A percentile compares a stretch with the other conserved stretches of the same genome.
Conservation (phyloP, 257 asterid genomes). For the Nicotiana tomentosiformis region DNA sequence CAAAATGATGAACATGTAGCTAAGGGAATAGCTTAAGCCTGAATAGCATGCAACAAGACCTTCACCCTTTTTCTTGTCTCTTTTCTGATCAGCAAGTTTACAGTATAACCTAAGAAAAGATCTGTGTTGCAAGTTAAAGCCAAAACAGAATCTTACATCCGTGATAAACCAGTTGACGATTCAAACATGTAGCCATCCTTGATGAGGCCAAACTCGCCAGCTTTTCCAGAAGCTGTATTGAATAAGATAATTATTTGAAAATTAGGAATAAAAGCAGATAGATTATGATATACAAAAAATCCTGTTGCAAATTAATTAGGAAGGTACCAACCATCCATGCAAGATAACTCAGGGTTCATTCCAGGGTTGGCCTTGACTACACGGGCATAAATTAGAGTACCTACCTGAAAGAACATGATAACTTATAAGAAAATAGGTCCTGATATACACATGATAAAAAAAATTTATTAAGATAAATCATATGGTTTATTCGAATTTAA, state of each 20-base stretch:
- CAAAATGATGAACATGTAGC: neutral
- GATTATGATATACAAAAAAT: neutral
- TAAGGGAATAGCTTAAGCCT: neutral
- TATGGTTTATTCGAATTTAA: neutral
- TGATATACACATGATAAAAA: neutral
- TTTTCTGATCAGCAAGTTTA: neutral
- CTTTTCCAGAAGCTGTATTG: slow-evolving; percentile 62
- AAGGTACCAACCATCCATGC: slow-evolving; percentile 82
- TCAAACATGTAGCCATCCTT: slow-evolving; percentile 94
- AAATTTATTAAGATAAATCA: neutral
- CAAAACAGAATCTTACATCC: slow-evolving; percentile 42
- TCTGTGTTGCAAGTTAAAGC: neutral
- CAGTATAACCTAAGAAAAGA: neutral
- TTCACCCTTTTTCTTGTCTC: neutral
- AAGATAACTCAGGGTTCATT: slow-evolving; percentile 93
- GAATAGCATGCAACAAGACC: neutral
- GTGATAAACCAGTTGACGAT: slow-evolving; percentile 81
- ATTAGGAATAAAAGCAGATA: slow-evolving; percentile 1
- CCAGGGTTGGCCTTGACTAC: slow-evolving; percentile 81
- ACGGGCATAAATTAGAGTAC: slow-evolving; percentile 81
- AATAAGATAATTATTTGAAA: slow-evolving; percentile 12
- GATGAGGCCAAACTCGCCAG: slow-evolving; percentile 86
- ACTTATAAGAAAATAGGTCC: slow-evolving; percentile 2
- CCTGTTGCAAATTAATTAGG: neutral
- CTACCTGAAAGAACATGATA: slow-evolving; percentile 45